phyloP scores from a whole-genome alignment of 495 filamentous ascomycete genomes.

The Chaetomium tenue region DNA sequence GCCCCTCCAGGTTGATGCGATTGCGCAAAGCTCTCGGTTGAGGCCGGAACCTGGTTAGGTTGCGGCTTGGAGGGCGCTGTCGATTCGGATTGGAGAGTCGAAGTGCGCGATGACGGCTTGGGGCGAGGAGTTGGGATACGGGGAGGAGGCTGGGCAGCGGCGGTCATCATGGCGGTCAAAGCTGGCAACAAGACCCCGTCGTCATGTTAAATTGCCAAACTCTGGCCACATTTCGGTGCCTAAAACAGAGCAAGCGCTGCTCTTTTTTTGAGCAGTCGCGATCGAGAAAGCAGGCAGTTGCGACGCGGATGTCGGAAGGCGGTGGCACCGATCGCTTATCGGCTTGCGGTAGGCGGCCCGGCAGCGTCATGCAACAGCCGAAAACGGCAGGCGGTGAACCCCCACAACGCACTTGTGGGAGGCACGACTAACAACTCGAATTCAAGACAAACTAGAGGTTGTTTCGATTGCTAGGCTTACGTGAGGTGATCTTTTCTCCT shows the following conservation, averaged over 20 bases:
- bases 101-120: slow-evolving; percentile 15
- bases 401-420: neutral
- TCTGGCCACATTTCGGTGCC: slow-evolving; percentile 6
- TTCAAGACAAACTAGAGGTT: too few species aligned
- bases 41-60: slow-evolving; percentile 1
- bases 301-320: slow-evolving; percentile 4
- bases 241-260: slow-evolving; percentile 1
- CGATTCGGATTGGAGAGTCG: slow-evolving; percentile 22
- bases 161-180: slow-evolving; percentile 30
- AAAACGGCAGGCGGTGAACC: slow-evolving; percentile 33
- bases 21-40: slow-evolving; percentile 8
- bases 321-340: slow-evolving; percentile 24
- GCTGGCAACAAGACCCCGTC: slow-evolving; percentile 8
- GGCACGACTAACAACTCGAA: neutral
- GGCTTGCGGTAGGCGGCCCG: slow-evolving; percentile 10
- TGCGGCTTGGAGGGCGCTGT: slow-evolving; percentile 12
- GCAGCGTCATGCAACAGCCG: slow-evolving; percentile 6
- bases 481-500: too few species aligned
- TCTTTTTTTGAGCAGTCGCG: slow-evolving; percentile 13
- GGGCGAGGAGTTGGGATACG: slow-evolving; percentile 31
- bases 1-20: slow-evolving; percentile 9
- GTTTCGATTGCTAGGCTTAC: too few species aligned
- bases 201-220: slow-evolving; percentile 1
- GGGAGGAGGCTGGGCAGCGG: slow-evolving; percentile 26
- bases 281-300: neutral